phyloP scores from a whole-genome alignment of 2,329 filamentous ascomycete genomes.

The Xylariaceae sp. region DNA sequence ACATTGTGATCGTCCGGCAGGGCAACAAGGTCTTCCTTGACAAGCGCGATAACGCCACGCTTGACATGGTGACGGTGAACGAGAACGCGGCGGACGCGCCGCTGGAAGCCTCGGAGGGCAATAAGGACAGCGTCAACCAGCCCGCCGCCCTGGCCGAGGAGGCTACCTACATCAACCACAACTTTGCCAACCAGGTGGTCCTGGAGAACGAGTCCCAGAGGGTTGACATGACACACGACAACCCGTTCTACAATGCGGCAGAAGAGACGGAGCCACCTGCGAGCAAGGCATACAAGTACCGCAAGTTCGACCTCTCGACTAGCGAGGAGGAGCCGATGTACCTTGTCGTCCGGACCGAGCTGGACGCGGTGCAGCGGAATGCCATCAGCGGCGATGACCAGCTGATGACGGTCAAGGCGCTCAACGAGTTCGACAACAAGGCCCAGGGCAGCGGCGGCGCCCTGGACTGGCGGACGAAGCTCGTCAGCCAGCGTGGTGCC shows the following conservation, averaged over 20 bases:
- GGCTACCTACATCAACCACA: slow-evolving; percentile 99
- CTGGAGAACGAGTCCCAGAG: slow-evolving; percentile 71
- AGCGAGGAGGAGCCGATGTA: slow-evolving; percentile 93
- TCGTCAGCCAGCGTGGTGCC: slow-evolving; percentile 88
- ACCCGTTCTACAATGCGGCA: slow-evolving; percentile 93
- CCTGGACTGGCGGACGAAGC: slow-evolving; percentile 93
- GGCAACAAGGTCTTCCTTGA: slow-evolving; percentile 97
- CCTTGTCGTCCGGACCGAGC: slow-evolving; percentile 86
- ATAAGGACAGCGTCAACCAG: slow-evolving; percentile 92
- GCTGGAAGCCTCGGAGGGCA: slow-evolving; percentile 81
- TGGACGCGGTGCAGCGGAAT: slow-evolving; percentile 95
- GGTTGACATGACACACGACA: slow-evolving; percentile 77
- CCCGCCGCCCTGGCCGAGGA: slow-evolving; percentile 89
- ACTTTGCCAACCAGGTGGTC: slow-evolving; percentile 95
- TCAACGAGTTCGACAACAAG: slow-evolving; percentile 99
- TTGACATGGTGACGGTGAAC: slow-evolving; percentile 98
- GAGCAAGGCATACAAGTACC: slow-evolving; percentile 97
- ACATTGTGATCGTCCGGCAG: slow-evolving; percentile 87
- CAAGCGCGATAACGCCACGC: slow-evolving; percentile 89
- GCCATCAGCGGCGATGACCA: slow-evolving; percentile 87
- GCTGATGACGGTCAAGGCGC: slow-evolving; percentile 83
- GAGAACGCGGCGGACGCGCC: slow-evolving; percentile 96
- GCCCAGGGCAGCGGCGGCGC: slow-evolving; percentile 91
- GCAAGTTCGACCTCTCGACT: slow-evolving; percentile 89
- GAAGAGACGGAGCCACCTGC: slow-evolving; percentile 92